Percentiles rank a stretch among this genome's conserved stretches.
Evolutionary conservation across 495 filamentous ascomycete species (phyloP).

Genomic region (Pyronema domesticum): DNA sequence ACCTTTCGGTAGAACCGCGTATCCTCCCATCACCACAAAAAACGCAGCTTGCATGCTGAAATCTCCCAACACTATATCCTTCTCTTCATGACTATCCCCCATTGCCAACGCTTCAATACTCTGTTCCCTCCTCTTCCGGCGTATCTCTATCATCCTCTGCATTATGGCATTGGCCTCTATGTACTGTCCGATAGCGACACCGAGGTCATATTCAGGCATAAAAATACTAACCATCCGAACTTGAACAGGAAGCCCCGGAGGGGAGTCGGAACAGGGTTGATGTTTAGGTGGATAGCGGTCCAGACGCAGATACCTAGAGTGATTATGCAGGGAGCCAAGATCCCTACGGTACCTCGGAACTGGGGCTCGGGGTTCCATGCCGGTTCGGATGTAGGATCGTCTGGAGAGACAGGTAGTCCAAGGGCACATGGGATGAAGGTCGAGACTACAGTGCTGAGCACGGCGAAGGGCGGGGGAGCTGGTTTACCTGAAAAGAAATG

Average conservation of each 20-base stretch:
- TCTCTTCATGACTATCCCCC: background rate
- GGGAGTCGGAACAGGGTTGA: background rate
- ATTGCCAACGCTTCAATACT: background rate
- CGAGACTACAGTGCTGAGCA: background rate
- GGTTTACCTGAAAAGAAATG: too few relatives aligned
- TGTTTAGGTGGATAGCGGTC: background rate
- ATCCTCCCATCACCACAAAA: slow-evolving; percentile 1
- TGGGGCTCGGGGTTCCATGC: background rate
- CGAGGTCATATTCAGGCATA: background rate
- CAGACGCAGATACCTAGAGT: slow-evolving; percentile 1
- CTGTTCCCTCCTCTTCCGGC: too few relatives aligned
- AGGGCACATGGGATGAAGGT: background rate
- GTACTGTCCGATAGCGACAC: background rate
- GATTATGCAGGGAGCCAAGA: background rate
- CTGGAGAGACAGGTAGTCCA: background rate
- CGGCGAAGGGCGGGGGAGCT: background rate
- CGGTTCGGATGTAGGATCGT: background rate
- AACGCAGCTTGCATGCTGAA: background rate
- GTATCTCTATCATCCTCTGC: too few relatives aligned
- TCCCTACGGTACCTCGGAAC: background rate
- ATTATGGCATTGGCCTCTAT: too few relatives aligned
- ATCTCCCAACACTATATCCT: too few relatives aligned
- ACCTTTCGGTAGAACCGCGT: background rate
- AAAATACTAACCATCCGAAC: background rate
- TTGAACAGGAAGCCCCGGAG: background rate